Percentiles rank a stretch among this genome's conserved stretches.
phyloP scores from a whole-genome alignment of 177 flowering plant genomes.

The Vitis hybrid region DNA sequence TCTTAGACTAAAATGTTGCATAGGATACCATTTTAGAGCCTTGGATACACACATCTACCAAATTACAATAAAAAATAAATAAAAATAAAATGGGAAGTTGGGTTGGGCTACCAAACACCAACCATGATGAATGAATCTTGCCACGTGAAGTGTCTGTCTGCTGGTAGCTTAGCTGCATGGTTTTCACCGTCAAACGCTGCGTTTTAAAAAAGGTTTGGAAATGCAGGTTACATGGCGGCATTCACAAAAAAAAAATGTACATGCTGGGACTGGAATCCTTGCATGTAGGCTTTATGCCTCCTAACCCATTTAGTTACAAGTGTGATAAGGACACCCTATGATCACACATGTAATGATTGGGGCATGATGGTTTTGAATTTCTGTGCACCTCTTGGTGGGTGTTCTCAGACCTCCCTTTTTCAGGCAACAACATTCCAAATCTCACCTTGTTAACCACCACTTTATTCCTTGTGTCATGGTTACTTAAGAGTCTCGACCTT shows the following conservation, averaged over 20 bases:
- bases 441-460: slow-evolving; percentile 15
- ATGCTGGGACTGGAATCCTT: no score
- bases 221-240: no score
- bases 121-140: slow-evolving; percentile 23
- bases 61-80: not conserved
- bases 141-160: slow-evolving; percentile 24
- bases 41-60: slow-evolving; percentile 16
- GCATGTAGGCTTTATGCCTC: no score
- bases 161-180: not conserved
- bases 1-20: slow-evolving; percentile 3
- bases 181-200: slow-evolving; percentile 17
- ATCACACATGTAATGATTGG: no score
- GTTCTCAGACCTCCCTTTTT: not conserved
- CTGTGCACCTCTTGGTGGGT: no score
- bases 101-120: slow-evolving; percentile 29
- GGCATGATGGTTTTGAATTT: no score
- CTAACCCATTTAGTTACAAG: no score
- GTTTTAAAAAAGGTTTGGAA: no score
- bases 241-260: no score
- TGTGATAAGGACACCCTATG: no score
- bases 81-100: slow-evolving; percentile 1
- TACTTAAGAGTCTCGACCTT: slow-evolving; percentile 5
- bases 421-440: slow-evolving; percentile 9
- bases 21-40: slow-evolving; percentile 23
- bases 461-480: slow-evolving; percentile 22